Evolutionary conservation across 2,329 filamentous ascomycete species (phyloP).

Genomic region (Fusarium torreyae): DNA sequence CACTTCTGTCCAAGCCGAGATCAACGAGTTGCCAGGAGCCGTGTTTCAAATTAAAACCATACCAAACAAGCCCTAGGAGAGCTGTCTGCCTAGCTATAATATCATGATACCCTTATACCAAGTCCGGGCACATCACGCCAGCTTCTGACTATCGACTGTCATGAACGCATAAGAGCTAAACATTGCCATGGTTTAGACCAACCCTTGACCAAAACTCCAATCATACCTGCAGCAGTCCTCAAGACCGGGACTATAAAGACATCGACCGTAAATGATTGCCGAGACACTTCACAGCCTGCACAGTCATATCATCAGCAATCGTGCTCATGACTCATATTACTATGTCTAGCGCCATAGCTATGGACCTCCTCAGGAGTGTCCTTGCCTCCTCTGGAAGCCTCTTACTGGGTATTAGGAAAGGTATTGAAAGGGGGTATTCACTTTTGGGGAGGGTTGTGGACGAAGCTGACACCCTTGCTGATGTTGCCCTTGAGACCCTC

Average conservation of each 20-base stretch:
- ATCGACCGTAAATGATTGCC: constrained; percentile 41
- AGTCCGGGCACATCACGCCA: constrained; percentile 37
- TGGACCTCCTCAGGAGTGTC: constrained; percentile 49
- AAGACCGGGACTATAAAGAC: constrained; percentile 30
- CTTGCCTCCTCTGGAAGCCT: constrained; percentile 49
- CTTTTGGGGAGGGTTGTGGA: constrained; percentile 90
- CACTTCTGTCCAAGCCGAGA: constrained; percentile 92
- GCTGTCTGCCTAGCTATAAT: constrained; percentile 37
- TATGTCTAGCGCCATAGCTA: constrained; percentile 56
- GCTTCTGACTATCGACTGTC: constrained; percentile 31
- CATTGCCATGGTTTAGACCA: constrained; percentile 32
- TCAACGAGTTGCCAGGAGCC: constrained; percentile 86
- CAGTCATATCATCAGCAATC: constrained; percentile 56
- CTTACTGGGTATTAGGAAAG: constrained; percentile 47
- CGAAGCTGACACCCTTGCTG: constrained; percentile 91
- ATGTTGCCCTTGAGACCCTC: constrained; percentile 93
- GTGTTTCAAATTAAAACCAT: constrained; percentile 97
- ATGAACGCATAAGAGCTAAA: constrained; percentile 43
- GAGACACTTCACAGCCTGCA: constrained; percentile 56
- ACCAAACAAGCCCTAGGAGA: constrained; percentile 67
- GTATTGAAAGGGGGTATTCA: constrained; percentile 65
- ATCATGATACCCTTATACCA: constrained; percentile 46
- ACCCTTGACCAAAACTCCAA: constrained; percentile 44
- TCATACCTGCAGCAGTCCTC: constrained; percentile 43
- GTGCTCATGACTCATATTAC: constrained; percentile 54